Conservation (phyloP, 768 basidiomycete species). For the Calocybe cyanea region DNA sequence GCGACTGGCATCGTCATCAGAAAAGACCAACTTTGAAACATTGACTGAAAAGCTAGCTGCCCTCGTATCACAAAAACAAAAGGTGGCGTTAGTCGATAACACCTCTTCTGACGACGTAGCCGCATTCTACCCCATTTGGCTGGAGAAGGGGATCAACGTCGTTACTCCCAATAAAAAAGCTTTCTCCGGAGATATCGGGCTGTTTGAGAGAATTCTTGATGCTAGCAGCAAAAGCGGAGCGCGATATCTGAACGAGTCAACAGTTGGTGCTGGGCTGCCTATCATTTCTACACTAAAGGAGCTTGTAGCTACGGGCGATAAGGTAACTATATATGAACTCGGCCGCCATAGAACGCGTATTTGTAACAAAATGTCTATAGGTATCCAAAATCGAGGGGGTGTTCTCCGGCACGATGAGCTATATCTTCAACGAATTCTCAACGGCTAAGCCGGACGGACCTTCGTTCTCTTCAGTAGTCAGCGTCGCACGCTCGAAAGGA, state of each 20-base stretch:
- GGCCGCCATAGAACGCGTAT: not conserved
- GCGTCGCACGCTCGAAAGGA: constrained; percentile 83
- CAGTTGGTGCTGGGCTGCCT: constrained; percentile 95
- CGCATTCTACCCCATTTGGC: constrained; percentile 72
- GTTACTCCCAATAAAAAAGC: constrained; percentile 99
- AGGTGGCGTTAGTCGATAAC: constrained; percentile 83
- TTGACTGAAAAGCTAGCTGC: constrained; percentile 43
- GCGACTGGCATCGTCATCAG: constrained; percentile 32
- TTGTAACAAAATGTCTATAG: constrained; percentile 33
- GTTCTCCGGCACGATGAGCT: constrained; percentile 95
- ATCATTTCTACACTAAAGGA: constrained; percentile 91
- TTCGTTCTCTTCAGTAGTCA: constrained; percentile 86
- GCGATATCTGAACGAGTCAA: constrained; percentile 81
- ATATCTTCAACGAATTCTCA: constrained; percentile 97
- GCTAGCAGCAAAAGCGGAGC: constrained; percentile 58
- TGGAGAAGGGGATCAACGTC: constrained; percentile 76
- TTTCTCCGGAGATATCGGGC: constrained; percentile 63
- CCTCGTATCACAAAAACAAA: constrained; percentile 43
- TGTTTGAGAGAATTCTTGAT: constrained; percentile 67
- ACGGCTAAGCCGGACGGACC: constrained; percentile 65
- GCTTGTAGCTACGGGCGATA: constrained; percentile 88
- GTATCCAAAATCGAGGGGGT: constrained; percentile 94
- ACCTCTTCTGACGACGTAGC: constrained; percentile 86
- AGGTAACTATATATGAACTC: constrained; percentile 40
- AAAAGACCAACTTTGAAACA: constrained; percentile 45